Evolutionary conservation across 2,329 filamentous ascomycete species (phyloP).

Genomic region (Fusarium compactum): DNA sequence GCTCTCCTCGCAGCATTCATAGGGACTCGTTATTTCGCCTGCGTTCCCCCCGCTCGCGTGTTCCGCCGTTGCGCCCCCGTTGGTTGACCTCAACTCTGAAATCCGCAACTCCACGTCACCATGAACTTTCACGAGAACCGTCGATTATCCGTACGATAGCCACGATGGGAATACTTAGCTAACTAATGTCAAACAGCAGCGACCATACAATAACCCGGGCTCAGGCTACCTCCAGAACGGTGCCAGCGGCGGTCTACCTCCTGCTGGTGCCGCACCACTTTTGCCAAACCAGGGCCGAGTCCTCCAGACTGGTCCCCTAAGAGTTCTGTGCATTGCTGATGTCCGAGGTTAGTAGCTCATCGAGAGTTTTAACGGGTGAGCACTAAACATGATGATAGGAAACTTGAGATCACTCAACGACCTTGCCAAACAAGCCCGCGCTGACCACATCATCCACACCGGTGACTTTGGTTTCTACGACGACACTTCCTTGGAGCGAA

Average conservation of each 20-base stretch:
- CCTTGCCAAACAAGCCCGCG: conserved; percentile 91
- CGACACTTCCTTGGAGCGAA: conserved; percentile 92
- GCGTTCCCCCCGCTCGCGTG: conserved; percentile 39
- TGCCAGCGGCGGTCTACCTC: conserved; percentile 63
- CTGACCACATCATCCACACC: conserved; percentile 98
- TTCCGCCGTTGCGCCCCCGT: conserved; percentile 38
- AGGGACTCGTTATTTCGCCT: conserved; percentile 6
- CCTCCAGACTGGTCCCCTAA: conserved; percentile 73
- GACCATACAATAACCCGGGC: conserved; percentile 63
- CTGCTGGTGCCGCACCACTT: conserved; percentile 72
- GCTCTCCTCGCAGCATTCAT: not conserved
- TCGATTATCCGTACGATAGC: not conserved
- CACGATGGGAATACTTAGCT: conserved; percentile 12
- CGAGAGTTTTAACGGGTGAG: conserved; percentile 27
- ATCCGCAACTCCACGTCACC: conserved; percentile 29
- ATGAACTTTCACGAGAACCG: conserved; percentile 16
- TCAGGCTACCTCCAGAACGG: conserved; percentile 75
- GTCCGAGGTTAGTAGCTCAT: conserved; percentile 69
- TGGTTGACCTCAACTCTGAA: conserved; percentile 31
- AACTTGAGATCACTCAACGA: conserved; percentile 97
- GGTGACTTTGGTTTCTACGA: conserved; percentile 99
- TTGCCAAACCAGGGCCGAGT: conserved; percentile 76
- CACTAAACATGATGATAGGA: conserved; percentile 65
- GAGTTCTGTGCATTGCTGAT: conserved; percentile 78
- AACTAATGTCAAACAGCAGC: conserved; percentile 52